A percentile compares a stretch with the other conserved stretches of the same genome.
These are phyloP conservation scores for Starmerella stigmatis DNA, from an alignment of 805 yeast species.

Conservation along the genomic window DNA sequence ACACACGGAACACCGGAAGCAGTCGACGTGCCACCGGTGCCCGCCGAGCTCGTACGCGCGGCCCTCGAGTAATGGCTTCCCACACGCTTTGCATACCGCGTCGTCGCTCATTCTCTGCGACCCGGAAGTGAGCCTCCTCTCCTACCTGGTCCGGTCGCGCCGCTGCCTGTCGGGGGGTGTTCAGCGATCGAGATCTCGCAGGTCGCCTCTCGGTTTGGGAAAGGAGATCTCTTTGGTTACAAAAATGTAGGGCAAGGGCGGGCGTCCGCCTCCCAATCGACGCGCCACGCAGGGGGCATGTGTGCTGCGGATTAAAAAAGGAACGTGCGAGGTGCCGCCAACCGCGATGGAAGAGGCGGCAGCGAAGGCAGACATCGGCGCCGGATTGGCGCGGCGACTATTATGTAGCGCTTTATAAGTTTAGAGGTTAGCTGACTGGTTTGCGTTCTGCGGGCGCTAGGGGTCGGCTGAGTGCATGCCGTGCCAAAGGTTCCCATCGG, in stretches of 20 bases:
- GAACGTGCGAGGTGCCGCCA: no score
- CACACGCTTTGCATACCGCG: conserved; percentile 25
- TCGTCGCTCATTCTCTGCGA: conserved; percentile 14
- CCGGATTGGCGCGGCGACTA: no score
- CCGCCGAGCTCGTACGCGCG: conserved; percentile 93
- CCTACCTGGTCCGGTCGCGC: no score
- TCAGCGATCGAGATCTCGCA: conserved; percentile 3
- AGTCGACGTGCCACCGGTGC: conserved; percentile 90
- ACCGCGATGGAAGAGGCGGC: no score
- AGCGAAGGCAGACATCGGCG: no score
- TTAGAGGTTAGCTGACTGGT: no score
- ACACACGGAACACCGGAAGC: conserved; percentile 86
- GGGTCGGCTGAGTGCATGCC: no score
- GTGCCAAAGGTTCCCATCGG: no score
- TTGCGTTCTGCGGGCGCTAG: no score
- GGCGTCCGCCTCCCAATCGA: conserved; percentile 5
- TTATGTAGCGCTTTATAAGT: no score
- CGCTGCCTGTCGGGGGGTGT: no score
- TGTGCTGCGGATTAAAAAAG: no score
- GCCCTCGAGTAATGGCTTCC: conserved; percentile 48
- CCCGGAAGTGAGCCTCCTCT: neutral
- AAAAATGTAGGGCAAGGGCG: neutral
- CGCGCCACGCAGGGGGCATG: conserved; percentile 7
- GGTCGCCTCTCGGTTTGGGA: neutral
- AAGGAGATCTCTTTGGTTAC: conserved; percentile 5